These are phyloP conservation scores for Phoma sp. DNA, from an alignment of 2,329 filamentous ascomycete species.

Conservation along the genomic window DNA sequence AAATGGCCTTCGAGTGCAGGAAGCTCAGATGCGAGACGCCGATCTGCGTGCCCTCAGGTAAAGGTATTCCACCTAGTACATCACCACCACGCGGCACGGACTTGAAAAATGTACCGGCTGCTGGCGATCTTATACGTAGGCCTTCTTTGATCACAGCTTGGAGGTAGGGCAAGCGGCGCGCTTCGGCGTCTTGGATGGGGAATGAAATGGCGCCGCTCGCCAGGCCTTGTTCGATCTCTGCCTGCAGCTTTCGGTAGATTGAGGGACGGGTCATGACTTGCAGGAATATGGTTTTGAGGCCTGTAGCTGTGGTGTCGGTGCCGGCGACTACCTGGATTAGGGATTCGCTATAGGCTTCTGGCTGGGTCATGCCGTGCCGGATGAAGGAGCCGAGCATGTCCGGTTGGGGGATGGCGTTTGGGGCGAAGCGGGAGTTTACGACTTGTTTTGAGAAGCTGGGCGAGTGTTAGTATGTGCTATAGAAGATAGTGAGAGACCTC, in stretches of 20 bases:
- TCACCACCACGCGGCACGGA: slow-evolving; percentile 33
- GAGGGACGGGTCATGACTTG: slow-evolving; percentile 56
- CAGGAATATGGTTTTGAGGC: slow-evolving; percentile 58
- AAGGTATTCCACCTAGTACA: slow-evolving; percentile 23
- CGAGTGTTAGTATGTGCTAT: background rate
- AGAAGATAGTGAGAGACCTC: background rate
- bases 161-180: slow-evolving; percentile 34
- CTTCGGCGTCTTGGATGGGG: slow-evolving; percentile 43
- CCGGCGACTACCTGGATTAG: slow-evolving; percentile 59
- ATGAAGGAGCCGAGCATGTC: slow-evolving; percentile 62
- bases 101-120: slow-evolving; percentile 42
- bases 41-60: slow-evolving; percentile 34
- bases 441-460: slow-evolving; percentile 52
- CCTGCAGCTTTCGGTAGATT: slow-evolving; percentile 51
- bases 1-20: slow-evolving; percentile 22
- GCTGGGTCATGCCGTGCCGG: slow-evolving; percentile 50
- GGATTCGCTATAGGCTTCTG: slow-evolving; percentile 52
- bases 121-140: slow-evolving; percentile 33
- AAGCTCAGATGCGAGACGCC: slow-evolving; percentile 16
- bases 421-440: slow-evolving; percentile 56
- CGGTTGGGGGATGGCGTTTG: slow-evolving; percentile 47
- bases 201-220: slow-evolving; percentile 44
- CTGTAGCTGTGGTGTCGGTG: slow-evolving; percentile 62
- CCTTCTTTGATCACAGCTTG: slow-evolving; percentile 41
- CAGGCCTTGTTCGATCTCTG: slow-evolving; percentile 52